These are phyloP conservation scores for Geotrichum siamense DNA, from an alignment of 1,139 yeast genomes.

Conservation along the genomic window DNA sequence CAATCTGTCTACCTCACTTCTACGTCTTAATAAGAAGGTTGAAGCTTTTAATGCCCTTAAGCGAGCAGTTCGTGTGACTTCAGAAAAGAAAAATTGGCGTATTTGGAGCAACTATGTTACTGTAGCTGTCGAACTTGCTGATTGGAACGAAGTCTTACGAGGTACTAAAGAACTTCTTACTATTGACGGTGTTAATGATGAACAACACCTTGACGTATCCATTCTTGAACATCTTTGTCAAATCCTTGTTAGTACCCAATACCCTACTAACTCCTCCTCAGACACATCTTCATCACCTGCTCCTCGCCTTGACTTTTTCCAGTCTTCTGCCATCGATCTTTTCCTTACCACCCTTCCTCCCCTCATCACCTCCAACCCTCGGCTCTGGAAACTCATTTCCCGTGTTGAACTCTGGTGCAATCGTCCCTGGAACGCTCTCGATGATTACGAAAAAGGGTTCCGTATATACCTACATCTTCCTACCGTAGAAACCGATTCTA, in stretches of 20 bases:
- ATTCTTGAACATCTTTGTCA: constrained; percentile 70
- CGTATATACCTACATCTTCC: constrained; percentile 61
- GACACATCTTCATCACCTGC: constrained; percentile 27
- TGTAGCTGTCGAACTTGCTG: constrained; percentile 71
- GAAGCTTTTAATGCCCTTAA: constrained; percentile 82
- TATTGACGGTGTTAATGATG: constrained; percentile 50
- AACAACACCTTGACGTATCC: constrained; percentile 64
- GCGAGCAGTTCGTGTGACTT: constrained; percentile 64
- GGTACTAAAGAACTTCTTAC: constrained; percentile 62
- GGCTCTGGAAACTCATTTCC: constrained; percentile 79
- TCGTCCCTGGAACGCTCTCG: constrained; percentile 82
- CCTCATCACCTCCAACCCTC: constrained; percentile 60
- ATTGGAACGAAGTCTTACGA: constrained; percentile 80
- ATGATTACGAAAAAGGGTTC: constrained; percentile 80
- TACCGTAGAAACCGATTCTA: constrained; percentile 54
- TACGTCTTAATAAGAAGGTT: constrained; percentile 54
- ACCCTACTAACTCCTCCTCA: too few species aligned
- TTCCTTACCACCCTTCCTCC: constrained; percentile 59
- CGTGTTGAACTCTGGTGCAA: constrained; percentile 82
- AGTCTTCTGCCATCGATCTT: constrained; percentile 60
- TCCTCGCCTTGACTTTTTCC: constrained; percentile 36
- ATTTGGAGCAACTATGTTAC: constrained; percentile 82
- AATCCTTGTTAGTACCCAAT: constrained; percentile 49
- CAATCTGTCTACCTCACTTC: constrained; percentile 77
- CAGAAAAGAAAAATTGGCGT: constrained; percentile 69